Percentiles rank a stretch among this genome's conserved stretches.
Evolutionary conservation across 352 stramenopile genomes (phyloP).

Genomic region (Globisporangium camurandrum): DNA sequence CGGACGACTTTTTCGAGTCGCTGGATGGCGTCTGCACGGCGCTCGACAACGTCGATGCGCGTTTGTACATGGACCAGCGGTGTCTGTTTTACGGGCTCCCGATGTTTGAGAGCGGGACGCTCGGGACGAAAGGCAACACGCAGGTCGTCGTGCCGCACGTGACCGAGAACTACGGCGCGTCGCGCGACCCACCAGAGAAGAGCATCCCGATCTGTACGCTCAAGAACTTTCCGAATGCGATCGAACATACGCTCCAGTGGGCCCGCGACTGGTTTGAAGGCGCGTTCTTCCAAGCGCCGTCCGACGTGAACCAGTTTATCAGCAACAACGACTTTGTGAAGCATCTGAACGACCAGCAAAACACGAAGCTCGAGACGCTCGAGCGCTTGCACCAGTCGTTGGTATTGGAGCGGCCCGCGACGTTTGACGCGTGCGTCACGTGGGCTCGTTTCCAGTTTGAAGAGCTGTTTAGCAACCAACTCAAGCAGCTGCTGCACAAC

Average conservation of each 20-base stretch:
- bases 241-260: conserved; percentile 99
- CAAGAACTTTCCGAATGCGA: conserved; percentile 99
- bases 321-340: conserved; percentile 82
- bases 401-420: conserved; percentile 85
- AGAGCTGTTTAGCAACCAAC: conserved; percentile 97
- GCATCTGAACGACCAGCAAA: conserved; percentile 93
- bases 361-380: conserved; percentile 95
- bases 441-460: conserved; percentile 98
- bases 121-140: conserved; percentile 99
- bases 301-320: conserved; percentile 95
- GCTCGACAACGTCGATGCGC: conserved; percentile 98
- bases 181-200: conserved; percentile 97
- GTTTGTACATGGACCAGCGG: conserved; percentile 96
- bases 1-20: conserved; percentile 96
- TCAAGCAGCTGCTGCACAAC: conserved; percentile 97
- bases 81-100: conserved; percentile 96
- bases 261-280: conserved; percentile 99
- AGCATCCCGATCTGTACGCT: conserved; percentile 99
- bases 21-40: conserved; percentile 96
- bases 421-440: conserved; percentile 96
- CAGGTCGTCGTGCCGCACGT: conserved; percentile 87
- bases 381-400: conserved; percentile 90
- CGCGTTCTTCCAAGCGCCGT: conserved; percentile 95
- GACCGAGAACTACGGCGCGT: conserved; percentile 97
- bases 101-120: conserved; percentile 98